Conservation (phyloP, 1,139 yeast species). For the Pichia sp. region DNA sequence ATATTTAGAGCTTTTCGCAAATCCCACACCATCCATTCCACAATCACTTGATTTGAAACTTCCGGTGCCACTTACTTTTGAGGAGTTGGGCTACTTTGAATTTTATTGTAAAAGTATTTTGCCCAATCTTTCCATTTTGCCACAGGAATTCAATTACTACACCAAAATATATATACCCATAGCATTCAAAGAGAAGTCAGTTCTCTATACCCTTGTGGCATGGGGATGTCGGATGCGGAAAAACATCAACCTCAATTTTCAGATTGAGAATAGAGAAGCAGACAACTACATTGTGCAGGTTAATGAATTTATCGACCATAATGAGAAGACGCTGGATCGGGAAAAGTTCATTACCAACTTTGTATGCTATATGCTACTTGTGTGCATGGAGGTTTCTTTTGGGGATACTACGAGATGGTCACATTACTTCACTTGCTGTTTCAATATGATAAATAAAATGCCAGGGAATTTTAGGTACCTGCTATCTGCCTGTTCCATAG, state of each 20-base stretch:
- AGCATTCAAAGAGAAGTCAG: constrained; percentile 28
- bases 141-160: constrained; percentile 29
- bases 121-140: constrained; percentile 29
- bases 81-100: constrained; percentile 24
- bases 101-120: constrained; percentile 28
- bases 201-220: constrained; percentile 27
- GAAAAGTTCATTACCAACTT: constrained; percentile 26
- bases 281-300: constrained; percentile 20
- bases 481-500: constrained; percentile 25
- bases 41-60: constrained; percentile 15
- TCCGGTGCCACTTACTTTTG: constrained; percentile 18
- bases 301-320: constrained; percentile 8
- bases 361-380: constrained; percentile 29
- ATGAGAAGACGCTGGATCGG: constrained; percentile 12
- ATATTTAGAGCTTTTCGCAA: constrained; percentile 8
- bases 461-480: constrained; percentile 25
- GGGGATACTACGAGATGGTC: constrained; percentile 33
- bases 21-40: constrained; percentile 8
- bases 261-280: constrained; percentile 18
- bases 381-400: constrained; percentile 31
- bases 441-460: constrained; percentile 28
- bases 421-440: constrained; percentile 27
- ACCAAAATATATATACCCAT: constrained; percentile 30
- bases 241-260: constrained; percentile 18
- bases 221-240: constrained; percentile 28